These are phyloP conservation scores for Panicum miliaceum DNA, from an alignment of 176 grass and related monocot species.

Conservation along the genomic window DNA sequence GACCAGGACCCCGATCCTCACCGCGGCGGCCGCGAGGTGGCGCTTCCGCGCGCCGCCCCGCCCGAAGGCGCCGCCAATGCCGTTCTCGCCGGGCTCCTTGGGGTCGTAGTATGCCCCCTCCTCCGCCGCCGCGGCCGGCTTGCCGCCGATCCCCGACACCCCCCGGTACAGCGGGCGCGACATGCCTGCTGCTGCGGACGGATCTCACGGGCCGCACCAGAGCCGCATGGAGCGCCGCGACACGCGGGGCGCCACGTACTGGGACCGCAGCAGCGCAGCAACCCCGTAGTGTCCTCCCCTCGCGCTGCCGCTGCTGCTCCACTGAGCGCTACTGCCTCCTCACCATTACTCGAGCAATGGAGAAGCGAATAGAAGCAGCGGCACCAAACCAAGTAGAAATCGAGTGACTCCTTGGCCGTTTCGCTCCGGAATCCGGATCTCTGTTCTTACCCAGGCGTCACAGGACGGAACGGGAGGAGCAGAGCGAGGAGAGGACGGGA, in stretches of 20 bases:
- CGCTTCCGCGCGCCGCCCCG: conserved; percentile 46
- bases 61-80: conserved; percentile 36
- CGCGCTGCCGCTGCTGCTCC: not conserved
- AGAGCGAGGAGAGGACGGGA: not conserved
- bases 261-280: conserved; percentile 8
- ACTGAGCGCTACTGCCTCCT: conserved; percentile 38
- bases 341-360: conserved; percentile 37
- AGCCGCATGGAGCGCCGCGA: conserved; percentile 33
- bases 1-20: conserved; percentile 64
- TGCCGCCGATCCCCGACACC: conserved; percentile 57
- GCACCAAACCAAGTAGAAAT: conserved; percentile 17
- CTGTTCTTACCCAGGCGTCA: conserved; percentile 1
- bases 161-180: conserved; percentile 88
- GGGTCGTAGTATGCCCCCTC: conserved; percentile 49
- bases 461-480: conserved; percentile 38
- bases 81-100: conserved; percentile 73
- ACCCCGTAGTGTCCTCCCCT: conserved; percentile 16
- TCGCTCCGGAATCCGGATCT: conserved; percentile 41
- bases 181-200: conserved; percentile 59
- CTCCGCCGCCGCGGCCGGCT: conserved; percentile 46
- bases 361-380: not conserved
- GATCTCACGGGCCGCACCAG: conserved; percentile 47
- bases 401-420: conserved; percentile 34
- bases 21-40: conserved; percentile 46
- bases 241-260: not conserved